Evolutionary conservation across 306 rosid species (phyloP).

Genomic region (Quercus bicolor): DNA sequence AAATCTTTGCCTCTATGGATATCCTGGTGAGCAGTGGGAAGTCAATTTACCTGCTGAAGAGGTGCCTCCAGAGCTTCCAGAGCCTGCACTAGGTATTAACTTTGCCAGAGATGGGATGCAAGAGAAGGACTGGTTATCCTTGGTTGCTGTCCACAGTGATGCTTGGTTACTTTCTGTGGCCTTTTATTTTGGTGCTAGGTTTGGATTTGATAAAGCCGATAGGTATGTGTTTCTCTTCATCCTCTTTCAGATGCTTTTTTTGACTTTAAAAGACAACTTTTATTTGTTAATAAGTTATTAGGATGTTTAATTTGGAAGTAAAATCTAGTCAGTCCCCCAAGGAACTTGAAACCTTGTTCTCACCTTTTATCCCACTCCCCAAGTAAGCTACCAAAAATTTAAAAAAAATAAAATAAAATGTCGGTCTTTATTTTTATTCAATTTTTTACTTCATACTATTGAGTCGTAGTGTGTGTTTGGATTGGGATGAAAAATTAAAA

Average conservation of each 20-base stretch:
- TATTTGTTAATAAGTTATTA: neutral
- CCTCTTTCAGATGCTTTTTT: neutral
- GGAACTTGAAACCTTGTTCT: neutral
- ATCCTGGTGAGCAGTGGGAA: constrained; percentile 69
- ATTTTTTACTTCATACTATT: neutral
- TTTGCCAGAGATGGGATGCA: constrained; percentile 64
- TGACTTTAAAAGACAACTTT: neutral
- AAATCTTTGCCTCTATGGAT: constrained; percentile 77
- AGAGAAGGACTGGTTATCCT: constrained; percentile 63
- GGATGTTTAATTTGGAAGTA: neutral
- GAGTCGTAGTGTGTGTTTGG: neutral
- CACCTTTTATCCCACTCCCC: neutral
- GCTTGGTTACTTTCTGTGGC: constrained; percentile 72
- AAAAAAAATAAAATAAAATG: neutral
- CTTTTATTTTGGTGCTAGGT: constrained; percentile 59
- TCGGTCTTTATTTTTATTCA: neutral
- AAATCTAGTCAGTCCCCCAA: neutral
- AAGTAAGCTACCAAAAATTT: neutral
- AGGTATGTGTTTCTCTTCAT: constrained; percentile 38
- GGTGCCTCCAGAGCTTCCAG: constrained; percentile 76
- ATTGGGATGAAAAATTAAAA: too few species aligned
- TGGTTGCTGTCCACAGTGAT: constrained; percentile 77
- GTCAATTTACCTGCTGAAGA: constrained; percentile 65
- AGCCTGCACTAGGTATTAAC: constrained; percentile 74
- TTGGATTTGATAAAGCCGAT: constrained; percentile 61